A percentile compares a stretch with the other conserved stretches of the same genome.
Conservation (phyloP, 1,139 yeast species). For the Hemisphaericaspora lyxosophila region DNA sequence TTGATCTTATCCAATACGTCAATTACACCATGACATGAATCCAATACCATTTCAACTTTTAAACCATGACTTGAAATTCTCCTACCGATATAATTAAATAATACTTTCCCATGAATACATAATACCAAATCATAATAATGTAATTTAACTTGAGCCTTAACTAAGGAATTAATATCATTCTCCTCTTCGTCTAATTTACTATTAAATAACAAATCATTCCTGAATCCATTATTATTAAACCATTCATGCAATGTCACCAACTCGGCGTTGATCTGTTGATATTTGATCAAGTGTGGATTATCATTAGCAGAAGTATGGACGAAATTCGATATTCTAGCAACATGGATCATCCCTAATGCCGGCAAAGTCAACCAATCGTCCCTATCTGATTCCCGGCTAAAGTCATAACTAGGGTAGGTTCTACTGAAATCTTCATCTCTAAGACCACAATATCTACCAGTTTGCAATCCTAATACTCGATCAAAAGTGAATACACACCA, state of each 20-base stretch:
- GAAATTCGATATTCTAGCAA: slow-evolving; percentile 40
- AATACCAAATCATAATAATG: slow-evolving; percentile 43
- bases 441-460: slow-evolving; percentile 50
- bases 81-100: slow-evolving; percentile 37
- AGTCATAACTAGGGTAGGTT: slow-evolving; percentile 36
- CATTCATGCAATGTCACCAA: slow-evolving; percentile 30
- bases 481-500: slow-evolving; percentile 62
- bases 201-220: slow-evolving; percentile 29
- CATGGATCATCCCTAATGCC: slow-evolving; percentile 47
- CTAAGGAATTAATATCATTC: slow-evolving; percentile 26
- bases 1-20: slow-evolving; percentile 34
- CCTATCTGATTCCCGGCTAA: slow-evolving; percentile 25
- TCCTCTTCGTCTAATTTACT: slow-evolving; percentile 7
- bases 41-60: slow-evolving; percentile 33
- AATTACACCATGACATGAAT: slow-evolving; percentile 36
- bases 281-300: slow-evolving; percentile 28
- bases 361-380: slow-evolving; percentile 59
- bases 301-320: slow-evolving; percentile 32
- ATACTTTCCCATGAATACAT: slow-evolving; percentile 37
- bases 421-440: slow-evolving; percentile 35
- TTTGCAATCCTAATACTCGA: slow-evolving; percentile 52
- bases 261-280: slow-evolving; percentile 37
- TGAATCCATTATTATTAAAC: slow-evolving; percentile 40
- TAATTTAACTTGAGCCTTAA: slow-evolving; percentile 39
- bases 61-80: slow-evolving; percentile 34